Evolutionary conservation across 1,139 yeast genomes (phyloP).

Genomic region (Ogataea hybrid): DNA sequence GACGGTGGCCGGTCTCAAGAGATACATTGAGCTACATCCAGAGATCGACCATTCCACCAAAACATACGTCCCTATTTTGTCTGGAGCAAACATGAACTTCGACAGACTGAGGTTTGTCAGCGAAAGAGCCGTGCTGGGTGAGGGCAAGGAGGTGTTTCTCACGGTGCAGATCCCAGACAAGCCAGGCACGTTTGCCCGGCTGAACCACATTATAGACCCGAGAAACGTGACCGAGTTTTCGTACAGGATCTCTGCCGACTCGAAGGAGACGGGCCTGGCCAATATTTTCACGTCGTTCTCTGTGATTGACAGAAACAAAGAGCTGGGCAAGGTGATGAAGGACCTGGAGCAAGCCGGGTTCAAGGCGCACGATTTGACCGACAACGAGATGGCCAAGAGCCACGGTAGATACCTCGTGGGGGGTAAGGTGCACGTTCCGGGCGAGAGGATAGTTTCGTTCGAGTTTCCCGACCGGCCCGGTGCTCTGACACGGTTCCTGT

Average conservation of each 20-base stretch:
- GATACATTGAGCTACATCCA: conserved; percentile 64
- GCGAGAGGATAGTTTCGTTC: conserved; percentile 78
- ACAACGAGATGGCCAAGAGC: conserved; percentile 90
- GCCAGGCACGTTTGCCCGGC: conserved; percentile 83
- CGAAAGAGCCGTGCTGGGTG: conserved; percentile 97
- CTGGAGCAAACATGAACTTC: conserved; percentile 98
- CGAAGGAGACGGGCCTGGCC: conserved; percentile 47
- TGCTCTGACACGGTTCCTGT: conserved; percentile 78
- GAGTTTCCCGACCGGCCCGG: conserved; percentile 99
- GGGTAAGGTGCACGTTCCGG: conserved; percentile 65
- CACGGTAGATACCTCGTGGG: conserved; percentile 97
- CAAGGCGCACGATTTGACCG: conserved; percentile 79
- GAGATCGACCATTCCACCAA: conserved; percentile 69
- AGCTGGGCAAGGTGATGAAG: conserved; percentile 43
- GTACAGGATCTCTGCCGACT: conserved; percentile 52
- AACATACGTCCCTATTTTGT: conserved; percentile 79
- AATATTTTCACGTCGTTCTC: conserved; percentile 85
- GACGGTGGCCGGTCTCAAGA: conserved; percentile 91
- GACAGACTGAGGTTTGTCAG: conserved; percentile 95
- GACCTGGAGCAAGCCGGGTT: conserved; percentile 48
- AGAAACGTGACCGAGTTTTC: conserved; percentile 92
- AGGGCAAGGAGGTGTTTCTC: conserved; percentile 93
- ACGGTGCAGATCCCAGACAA: conserved; percentile 86
- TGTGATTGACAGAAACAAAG: conserved; percentile 68
- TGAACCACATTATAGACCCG: conserved; percentile 77